A percentile compares a stretch with the other conserved stretches of the same genome.
Conservation (phyloP, 2,329 filamentous ascomycete genomes). For the Hymenoscyphus scutula region DNA sequence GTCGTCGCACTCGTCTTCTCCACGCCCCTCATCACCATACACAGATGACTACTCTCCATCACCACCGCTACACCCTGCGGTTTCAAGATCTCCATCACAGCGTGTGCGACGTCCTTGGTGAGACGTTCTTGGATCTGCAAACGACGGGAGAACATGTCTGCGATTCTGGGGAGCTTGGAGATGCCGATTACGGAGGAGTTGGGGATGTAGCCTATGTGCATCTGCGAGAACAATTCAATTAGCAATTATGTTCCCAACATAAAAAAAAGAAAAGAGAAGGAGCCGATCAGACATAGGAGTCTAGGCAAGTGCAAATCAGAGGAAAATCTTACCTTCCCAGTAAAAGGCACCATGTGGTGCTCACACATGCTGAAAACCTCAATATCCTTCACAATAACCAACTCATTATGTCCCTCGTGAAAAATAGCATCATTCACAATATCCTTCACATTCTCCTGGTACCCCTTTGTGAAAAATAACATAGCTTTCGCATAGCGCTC, state of each 20-base stretch:
- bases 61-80: constrained; percentile 95
- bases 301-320: no score
- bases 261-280: no score
- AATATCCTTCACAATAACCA: constrained; percentile 98
- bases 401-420: constrained; percentile 92
- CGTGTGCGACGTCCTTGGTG: constrained; percentile 92
- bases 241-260: no score
- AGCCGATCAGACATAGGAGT: no score
- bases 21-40: constrained; percentile 99
- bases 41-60: constrained; percentile 94
- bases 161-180: constrained; percentile 91
- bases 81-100: constrained; percentile 87
- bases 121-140: constrained; percentile 95
- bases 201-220: constrained; percentile 99
- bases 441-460: constrained; percentile 88
- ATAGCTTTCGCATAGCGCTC: constrained; percentile 92
- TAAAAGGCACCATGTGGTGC: constrained; percentile 96
- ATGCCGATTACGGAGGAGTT: constrained; percentile 88
- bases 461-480: constrained; percentile 94
- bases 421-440: constrained; percentile 94
- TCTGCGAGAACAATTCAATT: constrained; percentile 54
- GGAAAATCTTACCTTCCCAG: constrained; percentile 71
- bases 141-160: constrained; percentile 92
- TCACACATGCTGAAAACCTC: constrained; percentile 94
- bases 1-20: constrained; percentile 85